phyloP scores from a whole-genome alignment of 2,329 filamentous ascomycete genomes.

The Fusarium bactridioides region DNA sequence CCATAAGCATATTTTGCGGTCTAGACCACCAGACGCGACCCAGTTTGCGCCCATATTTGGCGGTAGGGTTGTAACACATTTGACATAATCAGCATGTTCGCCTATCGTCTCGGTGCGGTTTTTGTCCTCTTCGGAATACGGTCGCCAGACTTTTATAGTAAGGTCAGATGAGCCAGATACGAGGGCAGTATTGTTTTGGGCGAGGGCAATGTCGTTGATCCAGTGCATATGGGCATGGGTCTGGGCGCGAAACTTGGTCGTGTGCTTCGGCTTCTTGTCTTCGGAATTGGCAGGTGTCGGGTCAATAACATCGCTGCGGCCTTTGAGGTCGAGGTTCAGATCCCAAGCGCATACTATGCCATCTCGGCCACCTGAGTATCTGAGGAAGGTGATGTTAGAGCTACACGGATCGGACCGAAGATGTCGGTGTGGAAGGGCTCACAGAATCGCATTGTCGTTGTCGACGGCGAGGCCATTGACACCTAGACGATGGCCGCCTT shows the following conservation, averaged over 20 bases:
- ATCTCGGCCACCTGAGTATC: conserved; percentile 95
- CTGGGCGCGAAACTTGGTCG: conserved; percentile 67
- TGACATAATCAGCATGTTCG: conserved; percentile 95
- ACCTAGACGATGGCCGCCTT: conserved; percentile 87
- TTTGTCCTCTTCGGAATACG: conserved; percentile 67
- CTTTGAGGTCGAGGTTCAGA: conserved; percentile 73
- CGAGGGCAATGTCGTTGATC: conserved; percentile 91
- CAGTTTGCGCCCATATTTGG: conserved; percentile 71
- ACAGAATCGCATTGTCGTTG: conserved; percentile 84
- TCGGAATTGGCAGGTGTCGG: conserved; percentile 42
- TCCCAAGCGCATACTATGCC: conserved; percentile 97
- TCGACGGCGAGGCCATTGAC: conserved; percentile 96
- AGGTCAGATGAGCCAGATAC: conserved; percentile 94
- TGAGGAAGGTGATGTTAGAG: conserved; percentile 49
- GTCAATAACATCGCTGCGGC: conserved; percentile 38
- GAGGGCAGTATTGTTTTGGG: conserved; percentile 78
- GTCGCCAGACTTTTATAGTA: conserved; percentile 92
- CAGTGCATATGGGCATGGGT: conserved; percentile 87
- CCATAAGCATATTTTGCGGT: conserved; percentile 92
- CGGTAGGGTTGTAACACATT: conserved; percentile 83
- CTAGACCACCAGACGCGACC: conserved; percentile 93
- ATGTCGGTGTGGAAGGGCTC: conserved; percentile 48
- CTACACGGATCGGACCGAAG: conserved; percentile 4
- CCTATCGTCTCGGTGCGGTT: conserved; percentile 74
- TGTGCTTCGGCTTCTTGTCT: conserved; percentile 50